Percentiles rank a stretch among this genome's conserved stretches.
Evolutionary conservation across 768 basidiomycete species (phyloP).

Genomic region (Xerocomus spinulosus): DNA sequence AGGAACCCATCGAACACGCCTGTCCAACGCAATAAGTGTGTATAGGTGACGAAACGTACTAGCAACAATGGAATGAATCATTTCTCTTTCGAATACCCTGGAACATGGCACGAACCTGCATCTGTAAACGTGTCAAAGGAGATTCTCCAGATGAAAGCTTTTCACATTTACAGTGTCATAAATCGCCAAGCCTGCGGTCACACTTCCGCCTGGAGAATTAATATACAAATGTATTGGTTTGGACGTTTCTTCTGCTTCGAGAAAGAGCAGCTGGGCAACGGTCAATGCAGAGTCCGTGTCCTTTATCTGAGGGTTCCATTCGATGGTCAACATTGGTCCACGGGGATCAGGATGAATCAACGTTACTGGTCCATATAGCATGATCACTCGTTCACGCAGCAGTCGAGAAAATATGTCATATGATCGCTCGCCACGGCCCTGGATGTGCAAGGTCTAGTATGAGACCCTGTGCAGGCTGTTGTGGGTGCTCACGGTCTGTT

Average conservation of each 20-base stretch:
- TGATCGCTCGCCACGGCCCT: conserved; percentile 84
- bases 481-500: conserved; percentile 65
- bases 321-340: conserved; percentile 9
- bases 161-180: conserved; percentile 81
- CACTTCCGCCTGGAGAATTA: conserved; percentile 94
- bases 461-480: conserved; percentile 8
- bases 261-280: conserved; percentile 89
- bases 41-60: conserved; percentile 93
- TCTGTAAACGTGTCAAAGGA: conserved; percentile 39
- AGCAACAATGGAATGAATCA: conserved; percentile 24
- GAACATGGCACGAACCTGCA: conserved; percentile 52
- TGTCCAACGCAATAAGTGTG: conserved; percentile 96
- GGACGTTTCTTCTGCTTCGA: conserved; percentile 92
- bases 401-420: conserved; percentile 97
- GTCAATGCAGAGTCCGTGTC: conserved; percentile 85
- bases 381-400: conserved; percentile 89
- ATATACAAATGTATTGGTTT: conserved; percentile 97
- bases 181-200: conserved; percentile 93
- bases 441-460: conserved; percentile 9
- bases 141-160: conserved; percentile 4
- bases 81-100: conserved; percentile 5
- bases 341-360: conserved; percentile 6
- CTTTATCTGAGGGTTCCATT: conserved; percentile 56
- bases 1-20: conserved; percentile 94
- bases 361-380: conserved; percentile 88